These are phyloP conservation scores for Astrephomene gubernaculifera DNA, from an alignment of 139 green algal species.

Conservation along the genomic window DNA sequence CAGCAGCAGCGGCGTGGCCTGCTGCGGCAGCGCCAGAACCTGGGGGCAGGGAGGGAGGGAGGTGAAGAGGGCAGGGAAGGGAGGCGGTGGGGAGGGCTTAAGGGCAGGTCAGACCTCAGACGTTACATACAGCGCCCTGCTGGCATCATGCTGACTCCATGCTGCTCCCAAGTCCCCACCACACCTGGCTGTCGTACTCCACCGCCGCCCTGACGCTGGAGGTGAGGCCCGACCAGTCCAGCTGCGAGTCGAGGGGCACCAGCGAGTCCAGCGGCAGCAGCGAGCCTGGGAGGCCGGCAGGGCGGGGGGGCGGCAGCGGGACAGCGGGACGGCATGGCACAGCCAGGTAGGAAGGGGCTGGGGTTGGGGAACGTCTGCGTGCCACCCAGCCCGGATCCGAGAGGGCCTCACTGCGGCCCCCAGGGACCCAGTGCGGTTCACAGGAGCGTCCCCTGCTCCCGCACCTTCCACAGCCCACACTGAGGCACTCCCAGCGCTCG, in stretches of 20 bases:
- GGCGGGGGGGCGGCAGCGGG: neutral
- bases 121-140: neutral
- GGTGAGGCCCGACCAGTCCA: slow-evolving; percentile 1
- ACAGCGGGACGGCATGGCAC: neutral
- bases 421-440: neutral
- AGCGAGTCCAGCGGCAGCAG: neutral
- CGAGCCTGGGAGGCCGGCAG: neutral
- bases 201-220: neutral
- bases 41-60: slow-evolving; percentile 4
- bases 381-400: no score
- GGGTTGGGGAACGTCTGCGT: neutral
- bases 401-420: neutral
- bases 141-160: neutral
- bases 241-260: neutral
- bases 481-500: no score
- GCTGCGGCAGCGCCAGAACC: neutral
- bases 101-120: neutral
- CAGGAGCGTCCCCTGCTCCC: neutral
- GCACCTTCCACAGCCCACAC: neutral
- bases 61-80: no score
- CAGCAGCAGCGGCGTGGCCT: slow-evolving; percentile 23
- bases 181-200: slow-evolving; percentile 3
- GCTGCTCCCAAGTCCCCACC: neutral
- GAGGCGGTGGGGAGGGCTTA: neutral
- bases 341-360: neutral